These are phyloP conservation scores for Cryoendolithus antarcticus DNA, from an alignment of 2,329 filamentous ascomycete genomes.

Conservation along the genomic window DNA sequence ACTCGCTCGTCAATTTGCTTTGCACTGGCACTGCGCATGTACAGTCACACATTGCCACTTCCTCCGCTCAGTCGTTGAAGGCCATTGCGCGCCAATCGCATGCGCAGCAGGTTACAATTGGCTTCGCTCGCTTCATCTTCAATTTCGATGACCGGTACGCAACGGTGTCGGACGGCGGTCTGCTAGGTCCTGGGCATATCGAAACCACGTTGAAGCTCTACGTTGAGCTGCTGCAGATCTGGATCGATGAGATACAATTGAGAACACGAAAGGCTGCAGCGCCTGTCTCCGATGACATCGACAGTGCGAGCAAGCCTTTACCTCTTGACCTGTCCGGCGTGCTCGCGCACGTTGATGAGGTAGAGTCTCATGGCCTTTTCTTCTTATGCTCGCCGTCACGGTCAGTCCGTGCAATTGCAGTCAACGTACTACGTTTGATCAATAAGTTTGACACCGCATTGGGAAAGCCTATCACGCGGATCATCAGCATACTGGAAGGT, in stretches of 20 bases:
- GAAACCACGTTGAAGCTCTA: constrained; percentile 88
- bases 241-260: constrained; percentile 91
- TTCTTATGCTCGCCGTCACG: constrained; percentile 94
- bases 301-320: constrained; percentile 14
- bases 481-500: constrained; percentile 86
- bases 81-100: constrained; percentile 88
- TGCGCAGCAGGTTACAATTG: constrained; percentile 90
- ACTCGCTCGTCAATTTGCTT: constrained; percentile 81
- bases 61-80: constrained; percentile 84
- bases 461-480: constrained; percentile 60
- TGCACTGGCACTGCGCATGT: constrained; percentile 96
- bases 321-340: constrained; percentile 71
- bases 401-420: constrained; percentile 76
- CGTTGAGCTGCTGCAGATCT: constrained; percentile 85
- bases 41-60: constrained; percentile 79
- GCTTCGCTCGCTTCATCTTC: constrained; percentile 95
- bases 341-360: constrained; percentile 88
- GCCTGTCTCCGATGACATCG: constrained; percentile 43
- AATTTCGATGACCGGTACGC: constrained; percentile 96
- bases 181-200: constrained; percentile 87
- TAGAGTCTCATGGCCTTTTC: constrained; percentile 92
- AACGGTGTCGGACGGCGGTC: constrained; percentile 94
- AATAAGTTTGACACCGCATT: constrained; percentile 87
- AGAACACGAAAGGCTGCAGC: constrained; percentile 63
- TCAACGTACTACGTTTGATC: constrained; percentile 82